A percentile compares a stretch with the other conserved stretches of the same genome.
Conservation (phyloP, 257 asterid species). For the Lantana camara region DNA sequence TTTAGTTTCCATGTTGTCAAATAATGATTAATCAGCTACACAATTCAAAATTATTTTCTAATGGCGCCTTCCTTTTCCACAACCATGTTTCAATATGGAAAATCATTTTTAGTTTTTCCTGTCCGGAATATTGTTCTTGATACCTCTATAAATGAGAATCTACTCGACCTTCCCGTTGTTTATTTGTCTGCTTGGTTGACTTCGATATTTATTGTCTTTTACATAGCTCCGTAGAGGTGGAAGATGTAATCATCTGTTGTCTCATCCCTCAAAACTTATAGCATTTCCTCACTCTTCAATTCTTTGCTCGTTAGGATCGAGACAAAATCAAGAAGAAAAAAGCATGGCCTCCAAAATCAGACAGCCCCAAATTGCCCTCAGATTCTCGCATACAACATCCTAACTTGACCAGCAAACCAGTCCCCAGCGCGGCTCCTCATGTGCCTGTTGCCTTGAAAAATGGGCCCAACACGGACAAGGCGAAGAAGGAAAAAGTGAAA, state of each 20-base stretch:
- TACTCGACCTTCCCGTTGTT: background rate
- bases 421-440: conserved; percentile 30
- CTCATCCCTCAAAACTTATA: background rate
- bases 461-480: conserved; percentile 38
- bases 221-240: too few species aligned
- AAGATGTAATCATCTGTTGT: background rate
- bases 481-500: conserved; percentile 51
- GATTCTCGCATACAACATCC: conserved; percentile 41
- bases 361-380: conserved; percentile 31
- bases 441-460: conserved; percentile 37
- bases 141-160: background rate
- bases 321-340: conserved; percentile 65
- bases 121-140: background rate
- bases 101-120: background rate
- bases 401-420: conserved; percentile 38
- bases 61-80: too few species aligned
- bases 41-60: background rate
- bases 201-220: background rate
- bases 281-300: too few species aligned
- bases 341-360: conserved; percentile 40
- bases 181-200: background rate
- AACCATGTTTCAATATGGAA: background rate
- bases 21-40: background rate
- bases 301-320: conserved; percentile 47
- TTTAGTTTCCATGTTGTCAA: conserved; percentile 4